These are phyloP conservation scores for Hymenoscyphus fraxineus DNA, from an alignment of 2,329 filamentous ascomycete genomes.

Conservation along the genomic window DNA sequence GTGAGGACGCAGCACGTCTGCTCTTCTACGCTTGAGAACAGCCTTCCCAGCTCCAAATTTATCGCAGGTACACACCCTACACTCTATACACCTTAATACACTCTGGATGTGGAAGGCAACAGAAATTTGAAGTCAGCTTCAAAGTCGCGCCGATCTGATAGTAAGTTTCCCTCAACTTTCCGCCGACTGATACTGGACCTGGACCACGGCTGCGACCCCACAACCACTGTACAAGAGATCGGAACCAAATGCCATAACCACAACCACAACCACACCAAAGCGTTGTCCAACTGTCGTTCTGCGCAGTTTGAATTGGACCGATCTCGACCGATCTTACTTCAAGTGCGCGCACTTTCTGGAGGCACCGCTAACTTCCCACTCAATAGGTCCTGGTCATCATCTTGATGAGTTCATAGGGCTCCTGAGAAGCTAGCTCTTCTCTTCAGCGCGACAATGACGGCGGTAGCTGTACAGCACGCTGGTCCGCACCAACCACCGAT, in stretches of 20 bases:
- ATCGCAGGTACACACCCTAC: not conserved
- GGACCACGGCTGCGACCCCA: not conserved
- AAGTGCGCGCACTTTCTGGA: not conserved
- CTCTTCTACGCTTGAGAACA: not conserved
- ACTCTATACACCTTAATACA: not conserved
- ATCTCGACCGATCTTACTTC: not conserved
- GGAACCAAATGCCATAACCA: no score
- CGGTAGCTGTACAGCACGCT: constrained; percentile 33
- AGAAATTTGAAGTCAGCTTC: not conserved
- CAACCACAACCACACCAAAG: not conserved
- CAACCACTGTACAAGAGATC: not conserved
- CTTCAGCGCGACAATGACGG: constrained; percentile 32
- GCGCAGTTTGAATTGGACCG: not conserved
- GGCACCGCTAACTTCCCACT: not conserved
- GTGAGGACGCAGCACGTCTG: not conserved
- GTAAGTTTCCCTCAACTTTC: not conserved
- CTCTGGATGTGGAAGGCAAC: not conserved
- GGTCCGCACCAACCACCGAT: constrained; percentile 30
- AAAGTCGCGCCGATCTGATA: constrained; percentile 1
- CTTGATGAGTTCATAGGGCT: constrained; percentile 22
- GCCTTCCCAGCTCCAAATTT: not conserved
- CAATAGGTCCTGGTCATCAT: no score
- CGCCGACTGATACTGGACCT: not conserved
- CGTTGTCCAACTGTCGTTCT: not conserved
- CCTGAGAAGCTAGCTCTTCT: constrained; percentile 26